Evolutionary conservation across 345 rosid genomes (phyloP).

Genomic region (Erysimum cheiranthoides): DNA sequence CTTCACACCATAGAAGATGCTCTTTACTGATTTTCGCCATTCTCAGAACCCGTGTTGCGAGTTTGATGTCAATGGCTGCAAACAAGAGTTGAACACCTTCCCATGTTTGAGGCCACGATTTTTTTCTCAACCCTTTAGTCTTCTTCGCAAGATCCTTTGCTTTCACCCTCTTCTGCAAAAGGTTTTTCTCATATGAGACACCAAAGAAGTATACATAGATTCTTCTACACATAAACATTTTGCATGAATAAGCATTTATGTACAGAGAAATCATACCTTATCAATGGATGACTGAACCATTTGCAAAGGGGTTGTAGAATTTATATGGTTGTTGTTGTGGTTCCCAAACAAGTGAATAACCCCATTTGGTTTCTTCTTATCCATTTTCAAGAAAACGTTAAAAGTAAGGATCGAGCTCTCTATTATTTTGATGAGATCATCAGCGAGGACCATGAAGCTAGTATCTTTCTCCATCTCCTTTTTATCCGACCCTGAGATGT

Average conservation of each 20-base stretch:
- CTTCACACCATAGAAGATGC: conserved; percentile 92
- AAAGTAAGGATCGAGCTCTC: conserved; percentile 75
- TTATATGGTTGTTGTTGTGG: conserved; percentile 54
- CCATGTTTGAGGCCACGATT: conserved; percentile 74
- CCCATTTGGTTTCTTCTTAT: conserved; percentile 63
- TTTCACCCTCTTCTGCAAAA: conserved; percentile 67
- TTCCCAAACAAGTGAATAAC: conserved; percentile 71
- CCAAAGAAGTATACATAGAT: conserved; percentile 15
- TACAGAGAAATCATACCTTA: conserved; percentile 53
- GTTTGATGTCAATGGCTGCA: conserved; percentile 69
- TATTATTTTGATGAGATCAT: conserved; percentile 67
- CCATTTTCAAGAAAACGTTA: conserved; percentile 75
- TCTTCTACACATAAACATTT: background rate
- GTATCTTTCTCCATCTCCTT: conserved; percentile 66
- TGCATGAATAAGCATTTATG: background rate
- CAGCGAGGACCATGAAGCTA: conserved; percentile 57
- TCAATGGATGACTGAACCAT: conserved; percentile 72
- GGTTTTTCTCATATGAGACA: conserved; percentile 15
- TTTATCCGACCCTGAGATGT: conserved; percentile 60
- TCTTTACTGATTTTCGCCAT: conserved; percentile 76
- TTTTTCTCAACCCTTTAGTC: conserved; percentile 79
- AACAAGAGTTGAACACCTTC: conserved; percentile 75
- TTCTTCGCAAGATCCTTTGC: conserved; percentile 73
- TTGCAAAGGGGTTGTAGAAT: conserved; percentile 69
- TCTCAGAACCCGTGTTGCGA: conserved; percentile 70